Percentiles rank a stretch among this genome's conserved stretches.
Conservation (phyloP, 1,139 yeast genomes). For the Lodderomyces orthopsilosis region DNA sequence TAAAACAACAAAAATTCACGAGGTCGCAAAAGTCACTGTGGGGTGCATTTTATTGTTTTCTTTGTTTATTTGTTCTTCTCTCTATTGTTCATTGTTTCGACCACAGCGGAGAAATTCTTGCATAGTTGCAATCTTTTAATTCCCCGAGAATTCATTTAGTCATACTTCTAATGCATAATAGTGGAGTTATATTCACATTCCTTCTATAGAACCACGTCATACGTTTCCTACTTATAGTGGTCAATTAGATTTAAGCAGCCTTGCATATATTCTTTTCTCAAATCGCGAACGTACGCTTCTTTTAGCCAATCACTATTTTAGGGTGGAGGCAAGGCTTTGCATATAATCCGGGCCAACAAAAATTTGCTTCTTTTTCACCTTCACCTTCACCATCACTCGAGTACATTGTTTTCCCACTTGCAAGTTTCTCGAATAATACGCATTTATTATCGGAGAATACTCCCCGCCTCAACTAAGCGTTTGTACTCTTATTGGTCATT, state of each 20-base stretch:
- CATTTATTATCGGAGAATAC: background rate
- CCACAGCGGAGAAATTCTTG: background rate
- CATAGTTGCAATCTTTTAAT: background rate
- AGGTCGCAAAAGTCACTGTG: background rate
- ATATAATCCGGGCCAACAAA: background rate
- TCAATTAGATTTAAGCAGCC: background rate
- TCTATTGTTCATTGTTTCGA: background rate
- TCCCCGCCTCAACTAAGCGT: background rate
- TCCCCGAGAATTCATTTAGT: background rate
- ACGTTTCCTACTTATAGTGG: too few relatives aligned
- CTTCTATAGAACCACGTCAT: background rate
- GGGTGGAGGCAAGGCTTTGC: slow-evolving; percentile 1
- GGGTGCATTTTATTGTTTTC: background rate
- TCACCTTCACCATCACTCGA: background rate
- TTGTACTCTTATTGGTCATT: background rate
- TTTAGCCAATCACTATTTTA: background rate
- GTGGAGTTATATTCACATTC: background rate
- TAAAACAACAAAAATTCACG: background rate
- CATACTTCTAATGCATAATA: too few relatives aligned
- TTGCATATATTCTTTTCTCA: background rate
- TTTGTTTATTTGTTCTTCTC: background rate
- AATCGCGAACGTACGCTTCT: background rate
- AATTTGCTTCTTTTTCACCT: background rate
- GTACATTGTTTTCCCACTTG: background rate
- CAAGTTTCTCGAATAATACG: background rate